A percentile compares a stretch with the other conserved stretches of the same genome.
These are phyloP conservation scores for Spinellus fusiger DNA, from an alignment of 192 early-diverging fungal species.

Conservation along the genomic window DNA sequence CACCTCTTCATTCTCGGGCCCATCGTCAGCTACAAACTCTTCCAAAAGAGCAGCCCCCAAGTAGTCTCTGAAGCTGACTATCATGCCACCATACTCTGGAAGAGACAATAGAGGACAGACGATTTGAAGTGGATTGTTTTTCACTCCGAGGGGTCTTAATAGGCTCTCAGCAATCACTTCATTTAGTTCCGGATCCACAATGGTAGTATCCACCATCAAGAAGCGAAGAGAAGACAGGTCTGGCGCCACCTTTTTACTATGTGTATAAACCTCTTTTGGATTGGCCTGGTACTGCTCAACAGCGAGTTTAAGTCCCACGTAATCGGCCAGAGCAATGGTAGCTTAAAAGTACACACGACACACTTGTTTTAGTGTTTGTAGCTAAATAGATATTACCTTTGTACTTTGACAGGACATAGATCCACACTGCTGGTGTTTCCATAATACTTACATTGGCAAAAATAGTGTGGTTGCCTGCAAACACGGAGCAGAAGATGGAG, in stretches of 20 bases:
- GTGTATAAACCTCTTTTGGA: conserved; percentile 39
- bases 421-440: conserved; percentile 63
- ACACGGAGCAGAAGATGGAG: conserved; percentile 61
- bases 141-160: conserved; percentile 36
- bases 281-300: conserved; percentile 49
- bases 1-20: not conserved
- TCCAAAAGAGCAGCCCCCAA: conserved; percentile 37
- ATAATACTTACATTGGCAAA: conserved; percentile 57
- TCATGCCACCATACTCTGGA: conserved; percentile 71
- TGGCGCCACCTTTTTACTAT: conserved; percentile 50
- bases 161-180: conserved; percentile 41
- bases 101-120: conserved; percentile 62
- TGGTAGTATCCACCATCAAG: conserved; percentile 61
- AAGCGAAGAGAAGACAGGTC: conserved; percentile 54
- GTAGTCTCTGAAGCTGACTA: conserved; percentile 65
- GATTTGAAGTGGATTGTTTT: conserved; percentile 38
- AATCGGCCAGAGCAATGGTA: conserved; percentile 67
- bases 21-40: conserved; percentile 11
- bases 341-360: conserved; percentile 24
- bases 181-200: conserved; percentile 53
- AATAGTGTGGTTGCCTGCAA: conserved; percentile 62
- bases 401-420: conserved; percentile 63
- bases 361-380: not conserved
- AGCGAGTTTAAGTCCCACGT: conserved; percentile 57
- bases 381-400: conserved; percentile 38